Conservation (phyloP, 805 yeast species). For the Candida glaebosa region DNA sequence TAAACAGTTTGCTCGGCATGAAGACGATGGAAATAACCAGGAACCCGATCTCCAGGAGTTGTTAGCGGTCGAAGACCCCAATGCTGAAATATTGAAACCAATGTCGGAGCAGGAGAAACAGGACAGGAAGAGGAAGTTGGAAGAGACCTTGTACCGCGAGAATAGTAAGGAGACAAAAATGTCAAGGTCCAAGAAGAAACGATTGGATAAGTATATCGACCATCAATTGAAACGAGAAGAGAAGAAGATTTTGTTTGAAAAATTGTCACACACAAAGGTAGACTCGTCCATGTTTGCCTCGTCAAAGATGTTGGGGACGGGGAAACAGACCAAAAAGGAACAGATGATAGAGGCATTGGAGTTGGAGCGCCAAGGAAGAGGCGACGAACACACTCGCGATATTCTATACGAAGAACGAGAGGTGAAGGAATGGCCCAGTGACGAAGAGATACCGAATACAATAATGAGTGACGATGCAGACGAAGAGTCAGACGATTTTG, state of each 20-base stretch:
- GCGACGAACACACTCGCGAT: constrained; percentile 55
- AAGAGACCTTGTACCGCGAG: constrained; percentile 54
- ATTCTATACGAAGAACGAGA: constrained; percentile 68
- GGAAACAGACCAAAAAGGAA: constrained; percentile 63
- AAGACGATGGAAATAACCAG: constrained; percentile 36
- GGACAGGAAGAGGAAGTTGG: constrained; percentile 62
- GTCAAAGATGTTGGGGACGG: constrained; percentile 75
- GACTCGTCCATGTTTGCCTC: constrained; percentile 71
- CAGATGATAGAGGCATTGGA: constrained; percentile 71
- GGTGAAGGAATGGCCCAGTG: constrained; percentile 53
- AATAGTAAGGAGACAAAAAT: constrained; percentile 59
- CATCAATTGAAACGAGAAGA: constrained; percentile 89
- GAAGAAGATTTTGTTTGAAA: constrained; percentile 70
- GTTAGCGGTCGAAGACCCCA: constrained; percentile 37
- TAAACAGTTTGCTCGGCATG: constrained; percentile 58
- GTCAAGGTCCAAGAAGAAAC: constrained; percentile 65
- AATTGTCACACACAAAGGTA: constrained; percentile 62
- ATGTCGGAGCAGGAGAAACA: constrained; percentile 60
- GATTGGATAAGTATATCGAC: constrained; percentile 89
- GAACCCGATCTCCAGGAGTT: constrained; percentile 6
- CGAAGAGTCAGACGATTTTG: constrained; percentile 17
- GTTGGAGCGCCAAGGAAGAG: constrained; percentile 69
- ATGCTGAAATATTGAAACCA: constrained; percentile 61
- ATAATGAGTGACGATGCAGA: constrained; percentile 18
- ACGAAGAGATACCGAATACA: constrained; percentile 10